Conservation (phyloP, 768 basidiomycete species). For the Cubamyces lactineus region DNA sequence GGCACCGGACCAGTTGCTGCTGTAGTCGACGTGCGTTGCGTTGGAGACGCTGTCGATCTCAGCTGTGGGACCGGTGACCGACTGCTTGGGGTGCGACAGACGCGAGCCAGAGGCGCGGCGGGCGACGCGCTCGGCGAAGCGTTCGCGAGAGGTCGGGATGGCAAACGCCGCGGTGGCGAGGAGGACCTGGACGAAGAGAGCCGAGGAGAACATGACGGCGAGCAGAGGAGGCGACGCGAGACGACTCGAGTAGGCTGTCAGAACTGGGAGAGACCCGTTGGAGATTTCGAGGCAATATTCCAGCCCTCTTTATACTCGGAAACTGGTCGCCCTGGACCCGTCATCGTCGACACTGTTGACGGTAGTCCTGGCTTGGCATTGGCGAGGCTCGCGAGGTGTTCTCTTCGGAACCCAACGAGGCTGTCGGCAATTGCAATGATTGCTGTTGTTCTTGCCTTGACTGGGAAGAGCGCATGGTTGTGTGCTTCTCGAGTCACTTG, state of each 20-base stretch:
- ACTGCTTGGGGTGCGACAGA: constrained; percentile 17
- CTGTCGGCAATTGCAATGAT: neutral
- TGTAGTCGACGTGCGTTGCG: constrained; percentile 34
- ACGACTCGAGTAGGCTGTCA: constrained; percentile 16
- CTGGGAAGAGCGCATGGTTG: constrained; percentile 15
- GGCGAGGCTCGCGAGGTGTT: constrained; percentile 7
- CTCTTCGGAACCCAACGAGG: neutral
- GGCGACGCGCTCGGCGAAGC: constrained; percentile 27
- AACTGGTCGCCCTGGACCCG: neutral
- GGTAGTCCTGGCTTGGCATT: neutral
- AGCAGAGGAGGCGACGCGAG: constrained; percentile 14
- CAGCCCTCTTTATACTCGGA: constrained; percentile 4
- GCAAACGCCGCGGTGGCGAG: constrained; percentile 31
- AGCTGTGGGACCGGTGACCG: neutral
- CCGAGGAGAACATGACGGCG: constrained; percentile 26
- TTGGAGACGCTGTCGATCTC: constrained; percentile 15
- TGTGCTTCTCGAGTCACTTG: constrained; percentile 5
- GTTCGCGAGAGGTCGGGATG: constrained; percentile 26
- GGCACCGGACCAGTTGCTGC: constrained; percentile 43
- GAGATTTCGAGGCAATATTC: neutral
- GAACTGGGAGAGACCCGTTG: constrained; percentile 22
- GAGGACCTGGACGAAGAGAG: constrained; percentile 30
- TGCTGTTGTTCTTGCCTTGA: constrained; percentile 4
- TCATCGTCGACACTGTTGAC: neutral
- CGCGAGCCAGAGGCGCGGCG: constrained; percentile 27